These are phyloP conservation scores for Silene coronaria DNA, from an alignment of 179 eudicot genomes.

Conservation along the genomic window DNA sequence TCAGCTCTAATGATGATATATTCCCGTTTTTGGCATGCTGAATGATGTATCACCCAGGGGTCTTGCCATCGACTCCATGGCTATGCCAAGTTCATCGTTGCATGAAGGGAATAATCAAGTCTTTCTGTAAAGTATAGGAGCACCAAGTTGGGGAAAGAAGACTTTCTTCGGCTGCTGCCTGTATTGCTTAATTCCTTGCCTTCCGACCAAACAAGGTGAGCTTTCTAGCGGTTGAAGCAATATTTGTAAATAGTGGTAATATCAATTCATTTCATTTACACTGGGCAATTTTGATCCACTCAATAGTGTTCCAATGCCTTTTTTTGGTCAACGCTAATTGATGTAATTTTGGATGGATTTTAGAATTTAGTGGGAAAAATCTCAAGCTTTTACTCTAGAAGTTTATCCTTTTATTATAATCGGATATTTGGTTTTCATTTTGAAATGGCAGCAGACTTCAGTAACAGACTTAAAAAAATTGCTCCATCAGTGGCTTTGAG, in stretches of 20 bases:
- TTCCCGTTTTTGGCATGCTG: background rate
- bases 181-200: too few relatives aligned
- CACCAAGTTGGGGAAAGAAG: background rate
- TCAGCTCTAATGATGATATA: background rate
- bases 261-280: background rate
- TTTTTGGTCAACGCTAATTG: conserved; percentile 11
- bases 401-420: background rate
- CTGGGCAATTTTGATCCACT: conserved; percentile 6
- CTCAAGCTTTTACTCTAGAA: background rate
- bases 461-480: too few relatives aligned
- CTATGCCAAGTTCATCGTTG: background rate
- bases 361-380: conserved; percentile 10
- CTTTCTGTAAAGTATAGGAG: background rate
- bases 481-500: too few relatives aligned
- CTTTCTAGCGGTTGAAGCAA: background rate
- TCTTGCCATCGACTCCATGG: background rate
- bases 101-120: background rate
- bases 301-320: background rate
- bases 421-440: too few relatives aligned
- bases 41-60: background rate
- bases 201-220: background rate
- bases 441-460: too few relatives aligned
- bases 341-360: conserved; percentile 21
- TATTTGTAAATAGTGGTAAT: conserved; percentile 3
- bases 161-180: background rate